Evolutionary conservation across 306 rosid genomes (phyloP).

Genomic region (Gillenia trifoliata): DNA sequence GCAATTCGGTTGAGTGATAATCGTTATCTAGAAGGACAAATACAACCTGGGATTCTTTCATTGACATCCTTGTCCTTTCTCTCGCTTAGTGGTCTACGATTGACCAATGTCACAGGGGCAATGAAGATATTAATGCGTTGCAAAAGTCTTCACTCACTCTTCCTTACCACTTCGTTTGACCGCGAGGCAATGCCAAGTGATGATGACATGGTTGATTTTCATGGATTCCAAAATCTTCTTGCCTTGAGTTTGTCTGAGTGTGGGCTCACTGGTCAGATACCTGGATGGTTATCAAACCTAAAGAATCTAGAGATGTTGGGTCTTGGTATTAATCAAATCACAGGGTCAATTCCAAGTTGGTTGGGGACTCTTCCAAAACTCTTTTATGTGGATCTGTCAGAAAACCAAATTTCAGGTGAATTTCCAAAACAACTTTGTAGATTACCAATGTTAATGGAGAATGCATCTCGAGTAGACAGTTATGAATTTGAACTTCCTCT

Average conservation of each 20-base stretch:
- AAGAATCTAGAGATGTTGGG: too few species aligned
- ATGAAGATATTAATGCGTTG: not conserved
- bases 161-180: not conserved
- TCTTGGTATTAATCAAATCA: too few species aligned
- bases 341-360: too few species aligned
- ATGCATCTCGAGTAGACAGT: too few species aligned
- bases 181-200: not conserved
- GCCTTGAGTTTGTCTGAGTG: not conserved
- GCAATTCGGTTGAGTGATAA: too few species aligned
- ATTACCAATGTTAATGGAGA: too few species aligned
- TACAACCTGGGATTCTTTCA: not conserved
- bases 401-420: too few species aligned
- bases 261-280: not conserved
- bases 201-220: not conserved
- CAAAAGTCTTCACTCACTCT: not conserved
- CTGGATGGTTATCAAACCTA: not conserved
- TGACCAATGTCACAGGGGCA: not conserved
- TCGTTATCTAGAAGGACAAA: not conserved
- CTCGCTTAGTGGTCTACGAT: not conserved
- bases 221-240: not conserved
- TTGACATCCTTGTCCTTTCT: not conserved
- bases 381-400: too few species aligned
- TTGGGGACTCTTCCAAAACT: too few species aligned
- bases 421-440: too few species aligned
- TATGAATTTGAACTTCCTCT: too few species aligned